phyloP scores from a whole-genome alignment of 805 yeast genomes.

The Candida patagonica region DNA sequence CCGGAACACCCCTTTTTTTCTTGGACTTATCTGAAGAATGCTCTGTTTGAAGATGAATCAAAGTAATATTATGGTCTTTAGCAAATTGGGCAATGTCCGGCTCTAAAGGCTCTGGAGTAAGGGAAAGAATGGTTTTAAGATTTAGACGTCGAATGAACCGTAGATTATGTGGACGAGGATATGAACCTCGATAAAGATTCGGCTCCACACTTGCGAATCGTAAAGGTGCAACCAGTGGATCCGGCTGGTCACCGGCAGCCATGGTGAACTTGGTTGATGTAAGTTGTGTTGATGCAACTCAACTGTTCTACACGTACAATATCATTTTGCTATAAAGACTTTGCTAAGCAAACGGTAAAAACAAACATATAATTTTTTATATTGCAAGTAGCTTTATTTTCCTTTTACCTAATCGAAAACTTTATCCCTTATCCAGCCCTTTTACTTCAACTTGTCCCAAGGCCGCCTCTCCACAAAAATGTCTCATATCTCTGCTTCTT shows the following conservation, averaged over 20 bases:
- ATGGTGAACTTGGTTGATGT: background rate
- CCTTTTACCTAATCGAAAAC: too few species aligned
- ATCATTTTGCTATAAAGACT: too few species aligned
- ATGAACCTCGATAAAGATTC: conserved; percentile 71
- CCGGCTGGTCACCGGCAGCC: conserved; percentile 7
- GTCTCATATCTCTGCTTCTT: too few species aligned
- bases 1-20: conserved; percentile 75
- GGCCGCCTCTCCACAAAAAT: too few species aligned
- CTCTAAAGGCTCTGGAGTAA: conserved; percentile 69
- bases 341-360: background rate
- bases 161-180: conserved; percentile 68
- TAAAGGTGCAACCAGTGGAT: conserved; percentile 46
- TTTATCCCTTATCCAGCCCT: too few species aligned
- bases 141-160: conserved; percentile 56
- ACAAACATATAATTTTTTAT: background rate
- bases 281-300: background rate
- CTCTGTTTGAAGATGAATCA: conserved; percentile 57
- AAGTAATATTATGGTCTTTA: conserved; percentile 39
- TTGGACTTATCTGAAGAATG: conserved; percentile 46
- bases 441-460: too few species aligned
- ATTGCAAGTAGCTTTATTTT: too few species aligned
- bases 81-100: conserved; percentile 45
- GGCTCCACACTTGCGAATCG: conserved; percentile 66
- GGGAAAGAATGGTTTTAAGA: conserved; percentile 62
- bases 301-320: background rate